Evolutionary conservation across 78 protist genomes (phyloP).

Genomic region (Planoprotostelium fungivorum): DNA sequence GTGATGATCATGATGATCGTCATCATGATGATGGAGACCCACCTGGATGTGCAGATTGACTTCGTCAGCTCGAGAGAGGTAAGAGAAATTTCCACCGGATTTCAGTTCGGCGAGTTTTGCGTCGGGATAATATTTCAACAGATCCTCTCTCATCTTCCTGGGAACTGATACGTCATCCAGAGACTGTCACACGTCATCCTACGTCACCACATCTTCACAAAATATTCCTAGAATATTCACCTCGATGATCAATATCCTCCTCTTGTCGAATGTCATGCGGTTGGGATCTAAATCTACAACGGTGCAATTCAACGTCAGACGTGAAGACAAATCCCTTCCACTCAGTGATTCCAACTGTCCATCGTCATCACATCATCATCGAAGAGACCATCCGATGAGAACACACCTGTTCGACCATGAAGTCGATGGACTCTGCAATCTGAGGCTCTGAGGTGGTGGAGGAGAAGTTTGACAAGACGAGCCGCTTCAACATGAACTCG

Average conservation of each 20-base stretch:
- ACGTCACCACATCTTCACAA: too few relatives aligned
- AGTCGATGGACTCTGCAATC: conserved; percentile 68
- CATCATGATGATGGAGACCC: conserved; percentile 24
- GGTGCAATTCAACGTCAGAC: conserved; percentile 40
- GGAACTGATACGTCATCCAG: conserved; percentile 50
- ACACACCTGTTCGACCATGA: conserved; percentile 68
- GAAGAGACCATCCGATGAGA: not conserved
- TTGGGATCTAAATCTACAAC: conserved; percentile 8
- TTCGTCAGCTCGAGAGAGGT: conserved; percentile 60
- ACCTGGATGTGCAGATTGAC: conserved; percentile 62
- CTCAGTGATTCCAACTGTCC: conserved; percentile 25
- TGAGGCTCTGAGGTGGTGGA: conserved; percentile 14
- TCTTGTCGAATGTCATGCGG: not conserved
- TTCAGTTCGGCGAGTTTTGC: conserved; percentile 44
- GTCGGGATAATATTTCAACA: conserved; percentile 56
- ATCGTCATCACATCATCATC: not conserved
- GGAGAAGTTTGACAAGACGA: conserved; percentile 56
- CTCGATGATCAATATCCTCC: not conserved
- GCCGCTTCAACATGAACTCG: conserved; percentile 58
- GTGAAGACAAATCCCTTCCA: conserved; percentile 23
- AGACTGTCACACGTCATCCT: conserved; percentile 3
- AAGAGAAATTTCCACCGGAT: conserved; percentile 69
- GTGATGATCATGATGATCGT: conserved; percentile 5
- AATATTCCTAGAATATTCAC: too few relatives aligned
- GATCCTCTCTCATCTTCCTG: conserved; percentile 47